phyloP scores from a whole-genome alignment of 345 rosid genomes.

The Atalantia buxifolia region DNA sequence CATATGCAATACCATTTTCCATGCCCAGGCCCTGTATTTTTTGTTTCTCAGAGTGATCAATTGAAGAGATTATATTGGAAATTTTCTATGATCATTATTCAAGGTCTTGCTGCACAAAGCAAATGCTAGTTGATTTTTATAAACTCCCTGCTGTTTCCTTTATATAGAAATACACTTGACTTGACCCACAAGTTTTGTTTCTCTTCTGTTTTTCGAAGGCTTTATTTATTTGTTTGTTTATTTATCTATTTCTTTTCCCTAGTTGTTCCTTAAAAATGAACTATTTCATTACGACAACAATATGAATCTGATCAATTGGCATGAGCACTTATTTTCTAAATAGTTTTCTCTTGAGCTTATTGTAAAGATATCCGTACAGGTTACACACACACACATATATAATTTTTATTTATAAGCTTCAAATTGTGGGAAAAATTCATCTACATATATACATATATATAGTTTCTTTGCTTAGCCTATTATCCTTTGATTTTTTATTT shows the following conservation, averaged over 20 bases:
- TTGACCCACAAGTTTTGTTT: background rate
- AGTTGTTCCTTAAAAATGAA: background rate
- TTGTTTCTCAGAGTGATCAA: background rate
- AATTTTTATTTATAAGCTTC: background rate
- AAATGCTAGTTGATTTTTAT: background rate
- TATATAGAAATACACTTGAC: background rate
- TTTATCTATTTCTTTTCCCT: no score
- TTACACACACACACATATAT: background rate
- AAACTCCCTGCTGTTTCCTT: background rate
- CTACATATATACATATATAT: no score
- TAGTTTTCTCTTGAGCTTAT: background rate
- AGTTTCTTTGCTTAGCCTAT: background rate
- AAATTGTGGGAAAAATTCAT: background rate
- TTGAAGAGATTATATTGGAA: background rate
- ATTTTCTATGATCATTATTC: background rate
- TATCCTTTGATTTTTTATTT: no score
- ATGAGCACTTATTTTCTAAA: background rate
- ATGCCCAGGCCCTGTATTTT: background rate
- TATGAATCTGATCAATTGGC: background rate
- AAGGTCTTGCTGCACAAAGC: background rate
- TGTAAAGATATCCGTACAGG: background rate
- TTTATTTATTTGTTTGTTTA: no score
- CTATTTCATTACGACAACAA: background rate
- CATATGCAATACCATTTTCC: background rate
- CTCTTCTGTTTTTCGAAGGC: background rate